Evolutionary conservation across 495 filamentous ascomycete genomes (phyloP), one percentile per base, ranked within the genome.

Genomic region (Aspergillus conjunctus): DNA sequence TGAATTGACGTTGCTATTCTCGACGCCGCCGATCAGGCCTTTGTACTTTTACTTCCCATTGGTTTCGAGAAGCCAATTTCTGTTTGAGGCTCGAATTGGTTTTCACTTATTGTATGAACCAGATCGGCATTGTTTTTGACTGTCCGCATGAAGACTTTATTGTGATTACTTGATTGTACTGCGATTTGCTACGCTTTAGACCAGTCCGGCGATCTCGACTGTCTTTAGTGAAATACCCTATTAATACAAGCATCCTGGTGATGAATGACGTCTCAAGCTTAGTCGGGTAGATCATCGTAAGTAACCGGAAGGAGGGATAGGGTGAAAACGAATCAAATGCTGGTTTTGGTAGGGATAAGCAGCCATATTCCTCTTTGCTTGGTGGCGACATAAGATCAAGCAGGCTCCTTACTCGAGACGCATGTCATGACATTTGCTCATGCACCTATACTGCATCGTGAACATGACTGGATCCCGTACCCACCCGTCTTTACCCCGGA

Each of bases 181-280:
- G 46, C 17, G 22, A 17, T 60, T 54, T 43, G 51, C 58, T 43
- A 41, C 12, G 58, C 34, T 33, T 56, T 58, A 58, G 54, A 58
- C 18, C 12, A 44, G 30, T 57, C 44, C 54, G 54, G 60, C 66
- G 52, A 30, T 45, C 48, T 54, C 60, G 41, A 62, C 31, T 46
- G 53, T 31, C 60, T 51, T 52, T 60, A 59, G 62, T 59, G 44
- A 56, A 64, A 66, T 64, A 69, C 61, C 66, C 66, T 62, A 39
- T 39, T 63, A 62, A 60, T 60, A 54, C 33, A 60, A 60, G 51
- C 66, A 66, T 66, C 63, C 63, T 62, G 66, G 66, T 53, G 66
- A 69, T 69, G 63, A 63, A 66, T 53, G 53, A 11, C 4, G n/a
- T 48, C 15, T 22, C 4, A 48, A 20, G n/a, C 20, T 17, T 21